These are phyloP conservation scores for Thelonectria blattea DNA, from an alignment of 2,329 filamentous ascomycete genomes.

Conservation along the genomic window DNA sequence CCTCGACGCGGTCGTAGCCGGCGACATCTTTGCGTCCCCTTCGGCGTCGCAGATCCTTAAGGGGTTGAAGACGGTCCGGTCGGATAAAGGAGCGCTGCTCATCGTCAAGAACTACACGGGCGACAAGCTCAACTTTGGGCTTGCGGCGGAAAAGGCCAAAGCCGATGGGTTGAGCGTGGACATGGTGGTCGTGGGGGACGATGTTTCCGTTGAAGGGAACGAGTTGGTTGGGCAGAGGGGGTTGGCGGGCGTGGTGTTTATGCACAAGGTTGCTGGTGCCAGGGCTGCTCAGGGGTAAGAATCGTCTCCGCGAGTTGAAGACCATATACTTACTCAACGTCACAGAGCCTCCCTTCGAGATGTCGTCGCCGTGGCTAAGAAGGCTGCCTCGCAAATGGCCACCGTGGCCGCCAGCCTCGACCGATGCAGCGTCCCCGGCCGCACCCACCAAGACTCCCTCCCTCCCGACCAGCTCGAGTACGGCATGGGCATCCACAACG, in stretches of 20 bases:
- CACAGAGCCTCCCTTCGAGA: conserved; percentile 27
- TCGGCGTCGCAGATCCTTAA: conserved; percentile 33
- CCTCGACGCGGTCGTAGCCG: conserved; percentile 31
- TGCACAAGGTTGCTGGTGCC: conserved; percentile 36
- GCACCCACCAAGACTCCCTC: conserved; percentile 29
- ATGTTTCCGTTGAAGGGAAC: conserved; percentile 35
- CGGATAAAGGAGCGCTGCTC: conserved; percentile 31
- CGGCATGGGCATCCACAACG: conserved; percentile 38
- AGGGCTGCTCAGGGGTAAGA: conserved; percentile 34
- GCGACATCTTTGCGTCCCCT: conserved; percentile 36
- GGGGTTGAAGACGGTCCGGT: conserved; percentile 31
- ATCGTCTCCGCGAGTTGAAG: too few species aligned
- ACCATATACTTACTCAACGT: too few species aligned
- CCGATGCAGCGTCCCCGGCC: conserved; percentile 33
- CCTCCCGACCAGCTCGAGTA: conserved; percentile 32
- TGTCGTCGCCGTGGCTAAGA: conserved; percentile 26
- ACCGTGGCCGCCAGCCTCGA: conserved; percentile 36
- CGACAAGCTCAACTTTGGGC: conserved; percentile 39
- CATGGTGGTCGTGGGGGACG: conserved; percentile 36
- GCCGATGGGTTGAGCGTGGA: conserved; percentile 31
- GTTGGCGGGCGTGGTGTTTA: conserved; percentile 33
- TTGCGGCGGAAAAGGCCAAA: conserved; percentile 40
- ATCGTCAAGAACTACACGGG: conserved; percentile 40
- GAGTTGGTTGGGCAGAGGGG: conserved; percentile 34
- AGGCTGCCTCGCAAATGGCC: conserved; percentile 33